These are phyloP conservation scores for Cyclospora cayetanensis DNA, from an alignment of 169 alveolate genomes.

Conservation along the genomic window DNA sequence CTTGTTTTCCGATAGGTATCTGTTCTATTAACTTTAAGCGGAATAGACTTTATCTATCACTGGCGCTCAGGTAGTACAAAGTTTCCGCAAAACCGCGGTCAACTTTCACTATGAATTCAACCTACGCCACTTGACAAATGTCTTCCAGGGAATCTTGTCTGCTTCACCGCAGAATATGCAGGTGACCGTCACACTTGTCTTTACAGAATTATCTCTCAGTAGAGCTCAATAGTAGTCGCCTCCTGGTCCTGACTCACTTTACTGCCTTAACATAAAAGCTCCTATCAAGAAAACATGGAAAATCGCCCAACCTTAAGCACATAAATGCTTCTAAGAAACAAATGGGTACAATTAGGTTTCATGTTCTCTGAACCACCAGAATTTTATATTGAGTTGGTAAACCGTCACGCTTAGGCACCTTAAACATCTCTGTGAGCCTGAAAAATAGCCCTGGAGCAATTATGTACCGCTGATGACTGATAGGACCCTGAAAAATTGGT, in stretches of 20 bases:
- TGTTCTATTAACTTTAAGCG: not conserved
- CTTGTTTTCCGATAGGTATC: not conserved
- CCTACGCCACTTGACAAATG: conserved; percentile 94
- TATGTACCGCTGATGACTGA: not conserved
- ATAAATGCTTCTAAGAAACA: too few species aligned
- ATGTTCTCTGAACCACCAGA: too few species aligned
- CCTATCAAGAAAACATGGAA: too few species aligned
- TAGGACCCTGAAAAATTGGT: conserved; percentile 93
- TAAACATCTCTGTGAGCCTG: not conserved
- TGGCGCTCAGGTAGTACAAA: conserved; percentile 67
- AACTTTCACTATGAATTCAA: conserved; percentile 97
- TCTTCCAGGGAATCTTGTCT: conserved; percentile 93
- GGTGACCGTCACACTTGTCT: too few species aligned
- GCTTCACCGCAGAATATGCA: conserved; percentile 89
- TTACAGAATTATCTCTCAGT: too few species aligned
- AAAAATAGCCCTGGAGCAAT: not conserved
- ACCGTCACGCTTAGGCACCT: too few species aligned
- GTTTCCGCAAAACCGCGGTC: conserved; percentile 95
- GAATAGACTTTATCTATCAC: not conserved
- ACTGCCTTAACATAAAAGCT: too few species aligned
- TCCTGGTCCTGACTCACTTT: too few species aligned
- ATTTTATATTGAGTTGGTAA: too few species aligned
- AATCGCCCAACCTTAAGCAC: too few species aligned
- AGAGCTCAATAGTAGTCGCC: too few species aligned
- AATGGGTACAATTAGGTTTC: too few species aligned